A percentile compares a stretch with the other conserved stretches of the same genome.
phyloP scores from a whole-genome alignment of 306 rosid genomes.

The Quercus mongolica region DNA sequence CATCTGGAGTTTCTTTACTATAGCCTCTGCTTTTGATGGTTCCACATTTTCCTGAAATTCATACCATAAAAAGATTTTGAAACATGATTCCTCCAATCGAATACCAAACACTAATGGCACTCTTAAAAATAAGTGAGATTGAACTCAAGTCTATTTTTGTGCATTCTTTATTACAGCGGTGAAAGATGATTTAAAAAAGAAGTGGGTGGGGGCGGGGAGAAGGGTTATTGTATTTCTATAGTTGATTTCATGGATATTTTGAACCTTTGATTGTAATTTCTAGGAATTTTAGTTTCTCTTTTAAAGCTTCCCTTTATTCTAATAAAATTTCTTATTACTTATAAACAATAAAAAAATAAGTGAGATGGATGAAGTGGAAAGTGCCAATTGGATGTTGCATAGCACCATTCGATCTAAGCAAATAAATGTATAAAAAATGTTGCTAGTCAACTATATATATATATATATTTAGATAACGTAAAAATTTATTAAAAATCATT shows the following conservation, averaged over 20 bases:
- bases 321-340: no score
- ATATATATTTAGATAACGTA: no score
- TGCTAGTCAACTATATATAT: background rate
- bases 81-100: background rate
- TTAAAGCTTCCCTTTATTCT: no score
- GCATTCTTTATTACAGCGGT: no score
- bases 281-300: no score
- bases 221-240: no score
- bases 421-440: background rate
- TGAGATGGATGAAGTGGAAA: background rate
- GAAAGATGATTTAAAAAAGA: no score
- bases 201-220: no score
- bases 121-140: background rate
- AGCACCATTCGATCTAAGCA: background rate
- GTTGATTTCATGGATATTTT: no score
- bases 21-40: constrained; percentile 67
- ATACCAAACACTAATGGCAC: background rate
- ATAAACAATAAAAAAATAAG: no score
- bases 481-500: no score
- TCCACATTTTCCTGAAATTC: constrained; percentile 67
- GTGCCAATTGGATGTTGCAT: background rate
- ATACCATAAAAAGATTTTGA: constrained; percentile 8
- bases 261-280: no score
- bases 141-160: background rate
- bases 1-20: constrained; percentile 73